Percentiles rank a stretch among this genome's conserved stretches.
Evolutionary conservation across 345 rosid species (phyloP).

Genomic region (Pugionium cornutum): DNA sequence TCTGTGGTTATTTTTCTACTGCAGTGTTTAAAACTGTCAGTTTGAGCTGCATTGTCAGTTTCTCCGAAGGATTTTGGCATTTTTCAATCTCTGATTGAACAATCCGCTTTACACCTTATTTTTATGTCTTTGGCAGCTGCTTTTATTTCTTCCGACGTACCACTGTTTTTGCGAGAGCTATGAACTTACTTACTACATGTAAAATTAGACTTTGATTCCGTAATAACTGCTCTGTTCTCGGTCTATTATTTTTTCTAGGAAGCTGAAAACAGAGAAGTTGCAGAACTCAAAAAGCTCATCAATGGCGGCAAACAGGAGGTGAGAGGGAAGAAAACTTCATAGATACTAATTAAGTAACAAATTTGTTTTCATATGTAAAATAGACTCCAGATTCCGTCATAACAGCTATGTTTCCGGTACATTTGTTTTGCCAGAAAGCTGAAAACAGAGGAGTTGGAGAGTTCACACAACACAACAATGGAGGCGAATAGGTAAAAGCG

Average conservation of each 20-base stretch:
- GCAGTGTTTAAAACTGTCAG: neutral
- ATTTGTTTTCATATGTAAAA: too few relatives aligned
- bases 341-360: too few relatives aligned
- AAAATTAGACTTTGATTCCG: neutral
- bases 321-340: conserved; percentile 5
- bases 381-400: neutral
- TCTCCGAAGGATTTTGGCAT: neutral
- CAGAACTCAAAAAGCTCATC: conserved; percentile 60
- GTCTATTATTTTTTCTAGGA: conserved; percentile 38
- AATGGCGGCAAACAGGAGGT: conserved; percentile 81
- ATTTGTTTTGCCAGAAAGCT: conserved; percentile 41
- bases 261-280: conserved; percentile 50
- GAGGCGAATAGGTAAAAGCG: conserved; percentile 57
- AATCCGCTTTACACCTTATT: neutral
- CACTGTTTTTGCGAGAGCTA: too few relatives aligned
- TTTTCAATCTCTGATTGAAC: neutral
- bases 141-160: too few relatives aligned
- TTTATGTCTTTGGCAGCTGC: too few relatives aligned
- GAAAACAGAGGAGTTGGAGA: conserved; percentile 51
- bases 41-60: neutral
- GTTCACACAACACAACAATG: conserved; percentile 62
- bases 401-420: neutral
- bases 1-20: neutral
- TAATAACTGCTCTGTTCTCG: conserved; percentile 7
- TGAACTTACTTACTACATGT: too few relatives aligned